Percentiles rank a stretch among this genome's conserved stretches.
These are phyloP conservation scores for Amanita pallidorosea DNA, from an alignment of 768 basidiomycete species.

Conservation along the genomic window DNA sequence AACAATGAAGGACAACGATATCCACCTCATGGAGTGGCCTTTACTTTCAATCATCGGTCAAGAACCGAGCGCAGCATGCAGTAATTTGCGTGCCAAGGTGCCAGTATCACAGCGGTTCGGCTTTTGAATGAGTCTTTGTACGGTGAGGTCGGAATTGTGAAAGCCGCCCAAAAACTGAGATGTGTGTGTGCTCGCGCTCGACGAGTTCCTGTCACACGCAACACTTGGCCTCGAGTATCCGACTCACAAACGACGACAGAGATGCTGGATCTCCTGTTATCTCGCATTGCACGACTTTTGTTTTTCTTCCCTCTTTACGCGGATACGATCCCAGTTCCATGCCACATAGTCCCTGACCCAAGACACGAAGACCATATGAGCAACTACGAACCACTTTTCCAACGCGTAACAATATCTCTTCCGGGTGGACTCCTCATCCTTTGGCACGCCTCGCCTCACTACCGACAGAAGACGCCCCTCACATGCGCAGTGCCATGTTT, in stretches of 20 bases:
- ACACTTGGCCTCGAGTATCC: constrained; percentile 38
- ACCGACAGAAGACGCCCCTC: constrained; percentile 18
- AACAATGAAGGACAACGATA: too few species aligned
- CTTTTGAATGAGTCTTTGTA: too few species aligned
- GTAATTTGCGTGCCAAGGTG: too few species aligned
- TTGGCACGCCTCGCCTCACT: constrained; percentile 35
- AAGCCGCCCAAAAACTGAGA: too few species aligned
- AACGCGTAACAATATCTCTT: constrained; percentile 34
- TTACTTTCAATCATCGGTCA: too few species aligned
- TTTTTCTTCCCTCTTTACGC: constrained; percentile 41
- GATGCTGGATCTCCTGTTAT: constrained; percentile 57
- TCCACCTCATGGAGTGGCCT: too few species aligned
- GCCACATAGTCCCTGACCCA: constrained; percentile 15
- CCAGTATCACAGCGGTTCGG: too few species aligned
- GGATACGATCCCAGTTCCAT: constrained; percentile 13
- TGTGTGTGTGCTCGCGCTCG: too few species aligned
- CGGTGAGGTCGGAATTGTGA: too few species aligned
- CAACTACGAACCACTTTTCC: constrained; percentile 30
- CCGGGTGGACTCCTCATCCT: constrained; percentile 55
- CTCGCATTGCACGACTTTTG: constrained; percentile 60
- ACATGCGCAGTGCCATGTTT: constrained; percentile 42
- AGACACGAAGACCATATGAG: constrained; percentile 26
- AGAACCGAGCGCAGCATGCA: too few species aligned
- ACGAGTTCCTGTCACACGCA: constrained; percentile 50
- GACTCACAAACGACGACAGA: constrained; percentile 37